These are phyloP conservation scores for Magnolia sinica DNA, from an alignment of 164 flowering plant species.

Conservation along the genomic window DNA sequence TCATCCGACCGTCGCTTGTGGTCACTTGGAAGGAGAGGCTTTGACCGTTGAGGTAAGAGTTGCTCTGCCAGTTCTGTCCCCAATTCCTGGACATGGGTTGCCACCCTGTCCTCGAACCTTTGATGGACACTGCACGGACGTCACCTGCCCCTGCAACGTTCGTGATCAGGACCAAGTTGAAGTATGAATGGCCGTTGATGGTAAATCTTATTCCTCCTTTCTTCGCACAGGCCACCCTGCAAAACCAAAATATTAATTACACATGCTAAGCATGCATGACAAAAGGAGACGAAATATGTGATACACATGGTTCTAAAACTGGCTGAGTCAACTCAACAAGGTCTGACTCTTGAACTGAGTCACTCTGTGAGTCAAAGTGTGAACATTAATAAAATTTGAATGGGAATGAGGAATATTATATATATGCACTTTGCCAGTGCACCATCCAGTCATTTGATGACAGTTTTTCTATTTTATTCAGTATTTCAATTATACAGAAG, in stretches of 20 bases:
- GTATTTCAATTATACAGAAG: too few relatives aligned
- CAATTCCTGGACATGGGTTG: conserved; percentile 51
- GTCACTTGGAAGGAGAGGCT: conserved; percentile 47
- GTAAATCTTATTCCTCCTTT: conserved; percentile 53
- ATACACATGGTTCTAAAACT: too few relatives aligned
- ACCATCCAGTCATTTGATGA: too few relatives aligned
- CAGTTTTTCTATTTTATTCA: too few relatives aligned
- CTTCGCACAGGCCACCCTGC: conserved; percentile 47
- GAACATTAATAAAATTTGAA: too few relatives aligned
- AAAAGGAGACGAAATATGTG: too few relatives aligned
- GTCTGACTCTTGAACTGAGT: too few relatives aligned
- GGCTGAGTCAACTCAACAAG: too few relatives aligned
- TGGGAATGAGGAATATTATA: too few relatives aligned
- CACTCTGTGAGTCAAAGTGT: too few relatives aligned
- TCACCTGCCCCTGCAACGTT: conserved; percentile 53
- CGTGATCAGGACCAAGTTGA: conserved; percentile 44
- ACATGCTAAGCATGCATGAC: too few relatives aligned
- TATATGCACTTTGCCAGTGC: too few relatives aligned
- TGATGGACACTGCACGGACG: conserved; percentile 36
- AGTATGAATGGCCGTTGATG: conserved; percentile 45
- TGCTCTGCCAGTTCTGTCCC: conserved; percentile 56
- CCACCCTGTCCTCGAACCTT: conserved; percentile 42
- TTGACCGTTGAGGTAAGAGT: conserved; percentile 38
- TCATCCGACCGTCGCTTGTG: conserved; percentile 40
- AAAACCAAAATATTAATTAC: background rate